A percentile compares a stretch with the other conserved stretches of the same genome.
Evolutionary conservation across 2,329 filamentous ascomycete species (phyloP).

Genomic region (Aspergillus sojae): DNA sequence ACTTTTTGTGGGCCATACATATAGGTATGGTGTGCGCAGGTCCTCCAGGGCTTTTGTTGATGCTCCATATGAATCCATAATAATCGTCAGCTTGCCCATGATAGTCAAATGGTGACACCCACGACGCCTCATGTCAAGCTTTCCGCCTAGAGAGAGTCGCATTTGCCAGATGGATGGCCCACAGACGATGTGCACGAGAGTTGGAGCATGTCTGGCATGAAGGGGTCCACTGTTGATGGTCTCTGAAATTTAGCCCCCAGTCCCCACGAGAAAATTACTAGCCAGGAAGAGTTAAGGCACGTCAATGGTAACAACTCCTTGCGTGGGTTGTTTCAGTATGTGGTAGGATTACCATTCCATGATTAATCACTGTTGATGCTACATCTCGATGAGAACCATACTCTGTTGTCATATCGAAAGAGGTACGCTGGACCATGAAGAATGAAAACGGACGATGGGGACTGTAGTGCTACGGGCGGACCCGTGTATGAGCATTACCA

Average conservation of each 20-base stretch:
- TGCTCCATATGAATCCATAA: neutral
- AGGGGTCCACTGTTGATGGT: neutral
- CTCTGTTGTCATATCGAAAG: too few relatives aligned
- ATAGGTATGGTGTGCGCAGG: neutral
- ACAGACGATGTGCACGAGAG: slow-evolving; percentile 9
- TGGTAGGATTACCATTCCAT: neutral
- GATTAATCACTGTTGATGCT: neutral
- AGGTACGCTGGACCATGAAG: neutral
- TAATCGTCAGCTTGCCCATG: neutral
- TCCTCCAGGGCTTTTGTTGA: too few relatives aligned
- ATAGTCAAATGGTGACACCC: neutral
- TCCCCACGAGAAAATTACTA: neutral
- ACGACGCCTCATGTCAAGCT: slow-evolving; percentile 6
- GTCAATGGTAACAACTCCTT: neutral
- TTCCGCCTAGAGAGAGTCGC: neutral
- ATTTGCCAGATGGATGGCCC: neutral
- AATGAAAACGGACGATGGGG: neutral
- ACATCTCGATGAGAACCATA: neutral
- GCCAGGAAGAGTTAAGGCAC: neutral
- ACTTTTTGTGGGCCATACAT: neutral
- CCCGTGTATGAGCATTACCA: neutral
- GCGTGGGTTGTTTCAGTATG: neutral
- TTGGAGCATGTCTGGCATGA: slow-evolving; percentile 3
- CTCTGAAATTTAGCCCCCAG: neutral
- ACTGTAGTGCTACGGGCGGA: neutral